Evolutionary conservation across 1,139 yeast species (phyloP), one percentile per base, ranked within the genome.

Genomic region (Zygotorulaspora mrakii): DNA sequence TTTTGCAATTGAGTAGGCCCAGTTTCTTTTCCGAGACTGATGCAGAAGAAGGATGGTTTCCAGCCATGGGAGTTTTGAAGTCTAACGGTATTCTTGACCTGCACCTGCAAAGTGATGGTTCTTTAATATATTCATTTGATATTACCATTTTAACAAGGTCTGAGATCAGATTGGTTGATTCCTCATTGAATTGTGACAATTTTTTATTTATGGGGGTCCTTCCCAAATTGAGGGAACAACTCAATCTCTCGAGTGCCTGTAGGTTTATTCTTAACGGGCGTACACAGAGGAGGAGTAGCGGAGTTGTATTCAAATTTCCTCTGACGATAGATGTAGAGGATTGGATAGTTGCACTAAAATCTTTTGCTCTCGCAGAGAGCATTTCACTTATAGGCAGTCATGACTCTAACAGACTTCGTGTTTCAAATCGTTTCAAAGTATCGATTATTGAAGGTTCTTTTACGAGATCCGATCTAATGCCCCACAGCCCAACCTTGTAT

Each of bases 311-410:
- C 37, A 79, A 77, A 50, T 85, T 86, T 50, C 82, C 84, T 1
- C 66, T 79, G 29, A 78, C 77, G 49, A 77, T 79, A 24, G 95
- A 85, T 59, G 70, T 82, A 39, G 94, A 82, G 52, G 94, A 84
- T 59, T 87, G 96, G 95, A 72, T 77, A 50, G 84, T 85, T 5
- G 82, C 89, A 0, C 64, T 87, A 42, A 75, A 74, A 44, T 76
- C 85, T 16, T 79, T 83, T 55, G 74, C 94, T 3, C 74, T 73
- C 48, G 66, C 82, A 30, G 87, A 82, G 48, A 75, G 36, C 5
- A 35, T 57, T n/a, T 50, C 62, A 9, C 30, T 57, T 17, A 49
- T 45, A 21, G 61, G 55, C 8, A 43, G 54, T 1, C 62, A 58
- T 40, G 45, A 49, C 27, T 54, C 59, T 1, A 59, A 60, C 31